Base-by-base conservation (phyloP, 2,329 filamentous ascomycete species). In the Tolypocladium tropicale region DNA sequence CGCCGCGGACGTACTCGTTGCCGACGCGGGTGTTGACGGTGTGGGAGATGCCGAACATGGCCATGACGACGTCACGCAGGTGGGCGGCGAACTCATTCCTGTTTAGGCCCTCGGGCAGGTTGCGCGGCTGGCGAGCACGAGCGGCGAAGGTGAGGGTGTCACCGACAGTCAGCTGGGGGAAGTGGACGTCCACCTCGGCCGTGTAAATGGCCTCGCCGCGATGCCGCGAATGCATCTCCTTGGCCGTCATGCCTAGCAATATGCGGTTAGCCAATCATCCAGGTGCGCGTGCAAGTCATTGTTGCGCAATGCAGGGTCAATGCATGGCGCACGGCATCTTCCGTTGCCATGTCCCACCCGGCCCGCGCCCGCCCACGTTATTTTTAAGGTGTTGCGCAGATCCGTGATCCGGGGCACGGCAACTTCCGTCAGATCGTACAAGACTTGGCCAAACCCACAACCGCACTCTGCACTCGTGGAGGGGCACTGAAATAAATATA, bases 191-290 rank as follows among this genome's bases (percentile, higher is more conserved):
- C 37, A 89, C 85, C 69, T 94, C 89, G 57, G 88, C 88, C 0
- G 88, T 92, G 72, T 94, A 94, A 68, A 94, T 92, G 59, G 88
- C 88, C 72, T 95, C 90, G 61, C 90, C 90, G 32, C 88, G 85
- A 73, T 93, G 91, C 59, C 81, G 77, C 12, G 81, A 82, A 72
- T 88, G 83, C 88, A 94, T 93, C 66, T 90, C 81, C 65, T 88
- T 73, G 56, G 88, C 79, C 3, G 81, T 75, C 64, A 90, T 78
- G 62, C 85, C 82, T 78, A 57, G 58, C 54, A 50, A 10, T 7
- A 32, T 28, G n/a, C 54, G 37, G 55, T 60, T 54, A 60, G 54
- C 55, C 52, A 50, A 52, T 33, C 48, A 43, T 51, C 16, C 33
- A 37, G 23, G 32, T 23, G 23, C n/a, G 43, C 18, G 36, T 21